phyloP scores from a whole-genome alignment of 1,284 basidiomycete species.

The Malassezia vespertilionis region DNA sequence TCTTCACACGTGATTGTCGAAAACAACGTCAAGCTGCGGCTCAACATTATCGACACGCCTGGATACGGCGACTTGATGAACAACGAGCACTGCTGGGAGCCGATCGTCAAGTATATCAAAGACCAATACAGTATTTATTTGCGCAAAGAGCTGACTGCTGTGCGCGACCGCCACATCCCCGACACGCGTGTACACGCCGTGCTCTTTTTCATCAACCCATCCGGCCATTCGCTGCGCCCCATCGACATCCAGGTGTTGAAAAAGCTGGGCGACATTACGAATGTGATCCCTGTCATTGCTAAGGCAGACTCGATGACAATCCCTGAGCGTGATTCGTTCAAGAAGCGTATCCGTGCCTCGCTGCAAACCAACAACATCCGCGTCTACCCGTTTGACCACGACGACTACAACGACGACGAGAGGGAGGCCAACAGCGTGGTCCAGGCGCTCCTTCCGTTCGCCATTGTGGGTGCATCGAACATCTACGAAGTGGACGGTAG shows the following conservation, averaged over 20 bases:
- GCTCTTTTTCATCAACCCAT: constrained; percentile 83
- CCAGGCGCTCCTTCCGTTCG: constrained; percentile 82
- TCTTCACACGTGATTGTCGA: constrained; percentile 86
- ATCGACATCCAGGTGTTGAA: constrained; percentile 98
- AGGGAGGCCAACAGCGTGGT: constrained; percentile 80
- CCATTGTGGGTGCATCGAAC: constrained; percentile 86
- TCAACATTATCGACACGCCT: constrained; percentile 98
- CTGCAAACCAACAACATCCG: constrained; percentile 84
- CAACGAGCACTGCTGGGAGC: constrained; percentile 99
- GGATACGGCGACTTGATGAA: constrained; percentile 98
- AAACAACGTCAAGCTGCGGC: constrained; percentile 82
- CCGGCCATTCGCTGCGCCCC: constrained; percentile 40
- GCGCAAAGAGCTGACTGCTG: constrained; percentile 94
- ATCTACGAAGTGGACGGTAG: constrained; percentile 91
- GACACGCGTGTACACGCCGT: constrained; percentile 98
- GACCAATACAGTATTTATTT: constrained; percentile 98
- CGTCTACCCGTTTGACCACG: constrained; percentile 90
- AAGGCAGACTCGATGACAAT: constrained; percentile 91
- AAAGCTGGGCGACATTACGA: constrained; percentile 95
- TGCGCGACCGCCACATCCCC: constrained; percentile 94
- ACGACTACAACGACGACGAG: constrained; percentile 85
- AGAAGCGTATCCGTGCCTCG: constrained; percentile 72
- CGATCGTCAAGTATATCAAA: constrained; percentile 96
- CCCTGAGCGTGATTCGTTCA: constrained; percentile 66
- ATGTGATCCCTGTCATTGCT: constrained; percentile 95